A percentile compares a stretch with the other conserved stretches of the same genome.
These are phyloP conservation scores for Leishmania tropica DNA, from an alignment of 208 protist species.

Conservation along the genomic window DNA sequence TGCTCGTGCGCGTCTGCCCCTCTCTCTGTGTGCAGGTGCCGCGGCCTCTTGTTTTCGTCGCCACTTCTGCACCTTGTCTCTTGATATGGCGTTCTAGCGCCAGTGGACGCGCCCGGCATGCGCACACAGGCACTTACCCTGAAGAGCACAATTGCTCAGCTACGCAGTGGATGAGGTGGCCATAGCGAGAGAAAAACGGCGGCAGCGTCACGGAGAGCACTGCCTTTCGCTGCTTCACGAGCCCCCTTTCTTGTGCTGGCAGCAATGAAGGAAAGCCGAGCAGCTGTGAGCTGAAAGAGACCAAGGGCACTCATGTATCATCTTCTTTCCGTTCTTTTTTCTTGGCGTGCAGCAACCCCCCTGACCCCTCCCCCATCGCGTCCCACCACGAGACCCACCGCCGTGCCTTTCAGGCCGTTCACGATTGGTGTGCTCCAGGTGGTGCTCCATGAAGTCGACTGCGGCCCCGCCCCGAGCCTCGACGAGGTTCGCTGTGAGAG, in stretches of 20 bases:
- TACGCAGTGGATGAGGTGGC: not conserved
- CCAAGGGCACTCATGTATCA: not conserved
- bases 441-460: too few species aligned
- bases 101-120: not conserved
- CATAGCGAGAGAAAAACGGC: not conserved
- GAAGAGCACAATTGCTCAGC: not conserved
- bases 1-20: not conserved
- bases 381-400: too few species aligned
- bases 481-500: not conserved
- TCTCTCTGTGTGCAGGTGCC: not conserved
- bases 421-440: too few species aligned
- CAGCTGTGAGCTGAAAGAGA: not conserved
- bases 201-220: not conserved
- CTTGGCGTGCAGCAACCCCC: not conserved
- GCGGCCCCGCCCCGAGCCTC: not conserved
- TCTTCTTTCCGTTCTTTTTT: not conserved
- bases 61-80: not conserved
- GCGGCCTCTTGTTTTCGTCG: not conserved
- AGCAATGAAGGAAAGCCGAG: not conserved
- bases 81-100: not conserved
- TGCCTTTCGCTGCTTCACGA: not conserved
- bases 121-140: not conserved
- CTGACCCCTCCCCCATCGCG: too few species aligned
- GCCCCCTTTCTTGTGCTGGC: not conserved
- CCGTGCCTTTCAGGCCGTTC: too few species aligned